These are phyloP conservation scores for Suhomyces guaymorum DNA, from an alignment of 1,139 yeast species.

Conservation along the genomic window DNA sequence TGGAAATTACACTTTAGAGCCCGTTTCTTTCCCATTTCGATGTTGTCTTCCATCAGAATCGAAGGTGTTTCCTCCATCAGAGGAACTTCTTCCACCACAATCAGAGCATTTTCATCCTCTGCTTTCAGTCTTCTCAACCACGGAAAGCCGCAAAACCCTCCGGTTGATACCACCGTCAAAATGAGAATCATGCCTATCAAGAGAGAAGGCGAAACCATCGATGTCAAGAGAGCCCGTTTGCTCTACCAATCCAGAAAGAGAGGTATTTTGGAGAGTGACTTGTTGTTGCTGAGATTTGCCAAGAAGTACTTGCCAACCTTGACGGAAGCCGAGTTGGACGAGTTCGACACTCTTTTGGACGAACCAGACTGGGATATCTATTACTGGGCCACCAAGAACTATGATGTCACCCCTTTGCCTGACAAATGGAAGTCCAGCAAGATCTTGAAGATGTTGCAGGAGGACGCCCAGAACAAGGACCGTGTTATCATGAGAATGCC, in stretches of 20 bases:
- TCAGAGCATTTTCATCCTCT: too few relatives aligned
- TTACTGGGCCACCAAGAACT: slow-evolving; percentile 93
- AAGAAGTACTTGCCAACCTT: slow-evolving; percentile 63
- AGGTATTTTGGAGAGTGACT: slow-evolving; percentile 92
- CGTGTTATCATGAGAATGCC: slow-evolving; percentile 88
- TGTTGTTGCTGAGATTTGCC: slow-evolving; percentile 83
- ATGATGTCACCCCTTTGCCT: slow-evolving; percentile 79
- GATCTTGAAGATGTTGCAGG: slow-evolving; percentile 66
- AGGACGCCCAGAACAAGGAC: slow-evolving; percentile 71
- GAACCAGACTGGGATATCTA: slow-evolving; percentile 98
- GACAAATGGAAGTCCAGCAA: slow-evolving; percentile 75
- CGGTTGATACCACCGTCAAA: slow-evolving; percentile 27
- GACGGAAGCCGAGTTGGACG: slow-evolving; percentile 70
- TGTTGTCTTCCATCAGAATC: too few relatives aligned
- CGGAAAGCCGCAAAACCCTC: slow-evolving; percentile 51
- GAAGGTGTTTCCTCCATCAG: too few relatives aligned
- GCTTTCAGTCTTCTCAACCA: slow-evolving; percentile 37
- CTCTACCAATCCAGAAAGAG: slow-evolving; percentile 91
- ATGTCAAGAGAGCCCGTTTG: slow-evolving; percentile 79
- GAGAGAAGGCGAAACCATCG: slow-evolving; percentile 72
- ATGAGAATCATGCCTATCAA: slow-evolving; percentile 74
- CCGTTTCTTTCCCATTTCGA: too few relatives aligned
- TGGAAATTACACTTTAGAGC: too few relatives aligned
- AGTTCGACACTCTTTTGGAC: slow-evolving; percentile 82
- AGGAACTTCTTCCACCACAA: slow-evolving; percentile 12